These are phyloP conservation scores for Metschnikowia colocasiae DNA, from an alignment of 805 yeast genomes.

Conservation along the genomic window DNA sequence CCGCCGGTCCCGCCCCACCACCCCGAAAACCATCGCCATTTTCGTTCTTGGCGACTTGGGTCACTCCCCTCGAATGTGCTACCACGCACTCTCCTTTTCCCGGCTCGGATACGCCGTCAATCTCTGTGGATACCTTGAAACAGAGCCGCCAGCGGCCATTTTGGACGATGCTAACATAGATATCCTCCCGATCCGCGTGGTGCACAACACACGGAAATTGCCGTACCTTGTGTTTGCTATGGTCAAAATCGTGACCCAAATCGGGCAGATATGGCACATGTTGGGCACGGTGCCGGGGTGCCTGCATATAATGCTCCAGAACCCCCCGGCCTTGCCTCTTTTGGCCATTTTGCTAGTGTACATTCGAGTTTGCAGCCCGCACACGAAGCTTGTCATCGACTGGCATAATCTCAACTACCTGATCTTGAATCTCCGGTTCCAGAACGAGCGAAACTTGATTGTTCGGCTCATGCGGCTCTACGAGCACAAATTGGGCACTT, in stretches of 20 bases:
- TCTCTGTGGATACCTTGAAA: conserved; percentile 77
- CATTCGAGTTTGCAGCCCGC: conserved; percentile 45
- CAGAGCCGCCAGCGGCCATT: conserved; percentile 48
- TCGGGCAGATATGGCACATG: conserved; percentile 42
- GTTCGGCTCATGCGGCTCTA: conserved; percentile 58
- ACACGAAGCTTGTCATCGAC: conserved; percentile 71
- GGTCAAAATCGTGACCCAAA: conserved; percentile 58
- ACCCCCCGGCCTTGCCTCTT: conserved; percentile 91
- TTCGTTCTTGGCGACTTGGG: conserved; percentile 91
- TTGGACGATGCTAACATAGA: conserved; percentile 49
- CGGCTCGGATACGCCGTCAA: conserved; percentile 68
- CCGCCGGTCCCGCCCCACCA: conserved; percentile 22
- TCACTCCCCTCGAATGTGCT: conserved; percentile 91
- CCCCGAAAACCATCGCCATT: conserved; percentile 57
- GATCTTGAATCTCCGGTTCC: conserved; percentile 64
- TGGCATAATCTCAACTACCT: conserved; percentile 96
- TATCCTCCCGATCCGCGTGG: conserved; percentile 44
- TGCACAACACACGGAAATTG: conserved; percentile 35
- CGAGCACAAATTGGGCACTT: conserved; percentile 59
- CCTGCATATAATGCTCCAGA: conserved; percentile 71
- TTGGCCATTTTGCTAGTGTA: conserved; percentile 59
- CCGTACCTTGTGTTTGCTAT: conserved; percentile 59
- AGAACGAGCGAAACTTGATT: conserved; percentile 52
- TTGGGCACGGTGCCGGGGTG: conserved; percentile 57
- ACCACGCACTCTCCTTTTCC: conserved; percentile 82